Base-by-base conservation (phyloP, 805 yeast genomes). In the Myxozyma neotropica region DNA sequence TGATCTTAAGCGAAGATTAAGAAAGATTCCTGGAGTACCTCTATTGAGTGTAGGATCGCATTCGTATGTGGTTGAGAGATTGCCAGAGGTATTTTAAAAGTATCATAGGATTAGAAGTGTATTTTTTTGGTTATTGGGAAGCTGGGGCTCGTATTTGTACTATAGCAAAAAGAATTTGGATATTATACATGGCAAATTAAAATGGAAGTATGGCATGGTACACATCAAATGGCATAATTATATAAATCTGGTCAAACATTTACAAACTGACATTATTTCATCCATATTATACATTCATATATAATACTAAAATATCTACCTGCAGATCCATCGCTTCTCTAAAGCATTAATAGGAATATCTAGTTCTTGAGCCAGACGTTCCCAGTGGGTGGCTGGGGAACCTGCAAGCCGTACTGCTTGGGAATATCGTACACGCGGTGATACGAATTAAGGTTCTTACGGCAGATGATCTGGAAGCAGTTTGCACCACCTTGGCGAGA, bases 21-120 rank as follows among this genome's bases (percentile, higher is more conserved):
- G 99, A 77, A 94, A 94, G 74, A 90, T 94, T 27, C 99, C 99
- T 1, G 99, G 99, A 69, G 88, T 94, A 63, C 99, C 99, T 12
- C 78, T 94, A 36, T 84, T 94, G 95, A 89, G 96, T 75, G 99
- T 94, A 5, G 99, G 98, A 36, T 88, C 88, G 1, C 96, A 90
- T 73, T 78, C 91, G 1, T 94, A 93, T 72, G 96, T 89, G 38
- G 86, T 94, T 66, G 99, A 94, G 74, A 83, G 97, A 73, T 81
- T 94, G 59, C 99, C 99, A 1, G 97, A 61, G 15, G 54, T 35
- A 7, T 39, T 58, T 42, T 58, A 36, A 42, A 21, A n/a, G 3
- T 17, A 21, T 6, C n/a, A 26, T 39, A 38, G 38, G 24, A 21
- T 15, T 35, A 8, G 31, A 21, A 27, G 4, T n/a, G 15, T n/a